Base-by-base conservation (phyloP, 805 yeast species). In the Myxozyma lipomycoides region DNA sequence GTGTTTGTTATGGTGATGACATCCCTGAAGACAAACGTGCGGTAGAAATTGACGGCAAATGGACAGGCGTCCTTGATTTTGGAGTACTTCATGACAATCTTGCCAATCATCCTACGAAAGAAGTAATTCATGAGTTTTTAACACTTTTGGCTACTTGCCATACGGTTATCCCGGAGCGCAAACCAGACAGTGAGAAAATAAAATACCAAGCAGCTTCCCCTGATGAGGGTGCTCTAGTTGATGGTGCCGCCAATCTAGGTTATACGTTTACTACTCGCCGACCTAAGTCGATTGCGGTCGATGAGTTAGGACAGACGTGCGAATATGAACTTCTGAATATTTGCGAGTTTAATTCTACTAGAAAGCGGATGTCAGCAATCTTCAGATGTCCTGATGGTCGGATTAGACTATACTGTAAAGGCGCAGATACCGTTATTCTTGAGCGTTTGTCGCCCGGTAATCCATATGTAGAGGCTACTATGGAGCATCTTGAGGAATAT, bases 161-260 rank as follows among this genome's bases (percentile, higher is more conserved):
- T 64, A 95, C 99, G 0, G 99, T 93, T 37, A 93, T 93, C 55
- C 99, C 99, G 0, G 98, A 93, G 67, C 72, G 78, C 18, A 76
- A 75, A 53, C 81, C 61, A 1, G 65, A 64, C 17, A 62, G 62
- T 32, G 71, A 68, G 4, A 49, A 49, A 28, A 82, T 93, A 56
- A 90, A 87, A 66, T 93, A 95, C 67, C 99, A 93, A 70, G 98
- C 99, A 1, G 96, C 98, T 0, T 90, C 98, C 0, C 98, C 98
- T 0, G 99, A 93, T 71, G 98, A 95, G 73, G 98, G 98, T 45
- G 99, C 99, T 0, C 74, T 93, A 55, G 99, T 93, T 1, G 89
- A 90, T 62, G 99, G 99, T 51, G 98, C 96, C 17, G 93, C 97
- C 0, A 75, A 74, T 62, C 71, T 91, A 42, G 98, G 97, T 0